These are phyloP conservation scores for Athelia sp. DNA, from an alignment of 1,284 basidiomycete genomes.

Conservation along the genomic window DNA sequence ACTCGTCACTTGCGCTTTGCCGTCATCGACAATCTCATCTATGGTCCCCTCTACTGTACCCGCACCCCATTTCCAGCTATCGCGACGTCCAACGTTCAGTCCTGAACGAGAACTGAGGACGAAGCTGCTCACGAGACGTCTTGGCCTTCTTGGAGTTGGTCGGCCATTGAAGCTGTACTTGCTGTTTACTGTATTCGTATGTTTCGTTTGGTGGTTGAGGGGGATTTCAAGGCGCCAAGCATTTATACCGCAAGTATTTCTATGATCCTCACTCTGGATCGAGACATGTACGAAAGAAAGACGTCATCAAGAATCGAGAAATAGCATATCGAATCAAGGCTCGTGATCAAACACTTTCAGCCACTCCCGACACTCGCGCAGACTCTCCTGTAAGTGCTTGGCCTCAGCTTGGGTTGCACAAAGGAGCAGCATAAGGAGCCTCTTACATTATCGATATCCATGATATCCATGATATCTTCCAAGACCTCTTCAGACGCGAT, in stretches of 20 bases:
- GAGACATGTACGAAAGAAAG: no score
- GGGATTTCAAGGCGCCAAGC: no score
- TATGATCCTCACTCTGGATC: no score
- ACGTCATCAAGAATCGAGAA: no score
- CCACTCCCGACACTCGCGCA: neutral
- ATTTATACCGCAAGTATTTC: no score
- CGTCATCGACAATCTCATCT: slow-evolving; percentile 28
- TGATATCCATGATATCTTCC: slow-evolving; percentile 37
- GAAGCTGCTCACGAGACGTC: slow-evolving; percentile 12
- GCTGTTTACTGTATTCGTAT: neutral
- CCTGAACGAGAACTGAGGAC: neutral
- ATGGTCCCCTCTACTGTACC: slow-evolving; percentile 23
- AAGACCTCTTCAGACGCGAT: slow-evolving; percentile 33
- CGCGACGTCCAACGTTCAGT: neutral
- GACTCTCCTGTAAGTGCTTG: neutral
- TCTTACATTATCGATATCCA: slow-evolving; percentile 39
- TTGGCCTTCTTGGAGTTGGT: slow-evolving; percentile 12
- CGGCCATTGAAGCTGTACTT: slow-evolving; percentile 1
- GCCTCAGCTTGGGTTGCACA: neutral
- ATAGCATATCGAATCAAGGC: no score
- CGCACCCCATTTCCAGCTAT: slow-evolving; percentile 22
- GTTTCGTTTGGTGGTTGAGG: no score
- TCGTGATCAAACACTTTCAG: neutral
- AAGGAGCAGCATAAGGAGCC: neutral
- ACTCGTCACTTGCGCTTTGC: slow-evolving; percentile 30